Conservation (phyloP, 495 filamentous ascomycete genomes). For the Daldinia caldariorum region DNA sequence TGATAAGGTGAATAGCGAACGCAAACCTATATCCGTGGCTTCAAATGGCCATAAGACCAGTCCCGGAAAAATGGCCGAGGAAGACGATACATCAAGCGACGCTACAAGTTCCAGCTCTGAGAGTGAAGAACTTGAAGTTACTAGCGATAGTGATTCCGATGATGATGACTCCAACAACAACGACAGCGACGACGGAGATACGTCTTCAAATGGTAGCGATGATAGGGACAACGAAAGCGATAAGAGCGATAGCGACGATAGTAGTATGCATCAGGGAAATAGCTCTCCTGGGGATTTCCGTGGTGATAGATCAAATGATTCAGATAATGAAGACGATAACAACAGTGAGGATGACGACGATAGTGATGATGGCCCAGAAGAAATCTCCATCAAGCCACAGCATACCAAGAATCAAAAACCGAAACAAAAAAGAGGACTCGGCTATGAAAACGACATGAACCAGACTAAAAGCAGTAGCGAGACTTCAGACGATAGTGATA, state of each 20-base stretch:
- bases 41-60: conserved; percentile 44
- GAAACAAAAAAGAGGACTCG: conserved; percentile 6
- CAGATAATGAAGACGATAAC: conserved; percentile 27
- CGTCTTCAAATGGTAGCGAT: conserved; percentile 19
- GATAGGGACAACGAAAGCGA: conserved; percentile 16
- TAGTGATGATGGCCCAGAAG: conserved; percentile 44
- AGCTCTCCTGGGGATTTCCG: neutral
- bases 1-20: conserved; percentile 42
- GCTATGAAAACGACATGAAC: neutral
- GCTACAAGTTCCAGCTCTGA: conserved; percentile 32
- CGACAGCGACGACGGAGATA: conserved; percentile 29
- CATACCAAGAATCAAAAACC: conserved; percentile 43
- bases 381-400: conserved; percentile 36
- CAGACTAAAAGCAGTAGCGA: conserved; percentile 11
- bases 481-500: conserved; percentile 12
- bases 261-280: neutral
- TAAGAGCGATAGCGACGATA: conserved; percentile 20
- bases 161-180: conserved; percentile 33
- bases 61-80: conserved; percentile 50
- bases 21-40: conserved; percentile 42
- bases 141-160: conserved; percentile 27
- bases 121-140: conserved; percentile 31
- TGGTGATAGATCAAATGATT: conserved; percentile 18
- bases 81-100: conserved; percentile 41
- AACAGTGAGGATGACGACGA: conserved; percentile 18